Conservation (phyloP, 2,329 filamentous ascomycete species). For the Aspergillus pseudotamarii region DNA sequence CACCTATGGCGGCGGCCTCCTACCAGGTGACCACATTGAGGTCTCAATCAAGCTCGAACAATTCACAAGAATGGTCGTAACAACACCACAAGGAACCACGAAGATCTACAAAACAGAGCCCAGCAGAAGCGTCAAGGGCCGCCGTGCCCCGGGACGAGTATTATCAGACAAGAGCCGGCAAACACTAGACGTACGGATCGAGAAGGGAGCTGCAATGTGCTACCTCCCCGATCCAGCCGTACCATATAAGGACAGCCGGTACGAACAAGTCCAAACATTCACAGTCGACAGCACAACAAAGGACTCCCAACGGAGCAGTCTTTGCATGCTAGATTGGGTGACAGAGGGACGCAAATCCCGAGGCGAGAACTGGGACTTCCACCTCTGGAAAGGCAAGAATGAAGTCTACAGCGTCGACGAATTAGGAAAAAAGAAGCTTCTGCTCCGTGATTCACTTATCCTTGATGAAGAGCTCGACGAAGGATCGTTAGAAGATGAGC, state of each 20-base stretch:
- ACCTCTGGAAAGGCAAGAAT: constrained; percentile 78
- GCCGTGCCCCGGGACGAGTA: constrained; percentile 38
- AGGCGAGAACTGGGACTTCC: constrained; percentile 86
- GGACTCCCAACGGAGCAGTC: constrained; percentile 49
- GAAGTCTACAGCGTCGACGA: constrained; percentile 62
- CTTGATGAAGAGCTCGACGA: constrained; percentile 60
- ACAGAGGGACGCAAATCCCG: constrained; percentile 81
- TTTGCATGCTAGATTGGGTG: constrained; percentile 93
- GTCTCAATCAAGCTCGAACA: constrained; percentile 68
- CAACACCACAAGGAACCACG: constrained; percentile 75
- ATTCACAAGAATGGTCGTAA: constrained; percentile 65
- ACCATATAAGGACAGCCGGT: constrained; percentile 81
- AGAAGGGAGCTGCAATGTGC: constrained; percentile 55
- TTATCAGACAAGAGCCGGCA: constrained; percentile 50
- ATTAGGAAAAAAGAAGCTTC: constrained; percentile 57
- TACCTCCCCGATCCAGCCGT: constrained; percentile 90
- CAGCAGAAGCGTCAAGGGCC: constrained; percentile 27
- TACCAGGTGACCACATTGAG: constrained; percentile 81
- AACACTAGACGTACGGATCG: constrained; percentile 52
- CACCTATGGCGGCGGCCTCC: constrained; percentile 91
- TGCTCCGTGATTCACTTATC: constrained; percentile 84
- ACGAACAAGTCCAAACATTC: constrained; percentile 83
- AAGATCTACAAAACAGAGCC: constrained; percentile 85
- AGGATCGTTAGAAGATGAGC: constrained; percentile 35
- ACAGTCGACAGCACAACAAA: constrained; percentile 52